These are phyloP conservation scores for Triangularia verruculosa DNA, from an alignment of 2,329 filamentous ascomycete species.

Conservation along the genomic window DNA sequence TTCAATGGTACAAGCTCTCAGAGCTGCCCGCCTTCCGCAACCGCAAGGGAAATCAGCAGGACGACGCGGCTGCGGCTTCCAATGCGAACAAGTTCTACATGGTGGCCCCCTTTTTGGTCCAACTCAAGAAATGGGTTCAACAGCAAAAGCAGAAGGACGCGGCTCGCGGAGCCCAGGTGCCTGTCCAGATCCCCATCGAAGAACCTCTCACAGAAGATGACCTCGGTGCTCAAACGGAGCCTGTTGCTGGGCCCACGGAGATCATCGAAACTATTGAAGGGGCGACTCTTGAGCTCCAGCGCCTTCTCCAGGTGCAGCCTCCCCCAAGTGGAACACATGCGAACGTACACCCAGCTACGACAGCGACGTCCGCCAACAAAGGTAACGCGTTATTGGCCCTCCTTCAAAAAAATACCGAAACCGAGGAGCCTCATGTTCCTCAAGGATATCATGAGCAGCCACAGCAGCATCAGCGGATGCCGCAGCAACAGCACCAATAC, in stretches of 20 bases:
- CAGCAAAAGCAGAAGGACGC: conserved; percentile 74
- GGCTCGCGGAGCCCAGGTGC: conserved; percentile 41
- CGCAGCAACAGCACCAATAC: conserved; percentile 26
- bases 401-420: conserved; percentile 40
- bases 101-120: conserved; percentile 88
- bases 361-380: conserved; percentile 40
- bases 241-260: conserved; percentile 30
- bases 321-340: conserved; percentile 48
- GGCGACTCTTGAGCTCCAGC: conserved; percentile 51
- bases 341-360: conserved; percentile 18
- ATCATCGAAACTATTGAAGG: conserved; percentile 48
- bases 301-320: conserved; percentile 54
- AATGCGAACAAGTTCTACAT: conserved; percentile 94
- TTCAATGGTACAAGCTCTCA: conserved; percentile 88
- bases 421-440: conserved; percentile 8
- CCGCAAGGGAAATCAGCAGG: conserved; percentile 54
- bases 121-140: conserved; percentile 86
- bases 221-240: conserved; percentile 41
- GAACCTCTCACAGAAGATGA: conserved; percentile 64
- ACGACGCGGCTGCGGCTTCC: conserved; percentile 51
- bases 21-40: conserved; percentile 81
- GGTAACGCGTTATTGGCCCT: conserved; percentile 54
- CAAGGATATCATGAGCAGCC: conserved; percentile 25
- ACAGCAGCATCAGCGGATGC: conserved; percentile 12
- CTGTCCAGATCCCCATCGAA: conserved; percentile 47